Evolutionary conservation across 1,284 basidiomycete species (phyloP), one percentile per base, ranked within the genome.

Genomic region (Phylloporus gajari): DNA sequence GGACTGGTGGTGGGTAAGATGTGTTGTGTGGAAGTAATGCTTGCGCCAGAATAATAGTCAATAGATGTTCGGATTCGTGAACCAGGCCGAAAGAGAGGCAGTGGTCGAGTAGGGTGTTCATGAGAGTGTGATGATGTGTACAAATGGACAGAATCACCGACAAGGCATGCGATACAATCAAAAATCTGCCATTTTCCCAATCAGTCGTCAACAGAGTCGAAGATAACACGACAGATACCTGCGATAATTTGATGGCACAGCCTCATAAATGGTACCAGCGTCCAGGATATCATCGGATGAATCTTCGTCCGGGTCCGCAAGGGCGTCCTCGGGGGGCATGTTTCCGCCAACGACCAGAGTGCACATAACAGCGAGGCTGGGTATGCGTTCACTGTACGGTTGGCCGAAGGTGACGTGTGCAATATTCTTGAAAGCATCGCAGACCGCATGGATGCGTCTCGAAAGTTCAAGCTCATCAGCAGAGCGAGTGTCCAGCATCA

Each of bases 341-440:
- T 84, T 82, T 74, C 84, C 75, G 30, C 91, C 91, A 21, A 90
- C 77, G 17, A 87, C 77, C 9, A 82, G 81, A 7, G 88, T 83
- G 68, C 90, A 92, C 68, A 90, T 79, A 23, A 83, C 84, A 32
- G 87, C 84, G 59, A 91, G 82, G 61, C 84, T 82, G 38, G 80
- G 77, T 35, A 86, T 70, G 38, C 77, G 79, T 63, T 71, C 68
- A 69, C 68, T 65, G 68, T 70, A 69, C n/a, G 73, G 44, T 40
- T 72, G 70, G 53, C 78, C 78, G 13, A 82, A 75, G 11, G 81
- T 76, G 27, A 81, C 79, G 64, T 85, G 76, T 5, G 87, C 79
- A 59, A 91, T 78, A 70, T 90, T 88, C 67, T 82, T 84, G 79
- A 90, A 91, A 61, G 86, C 85, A 73, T 89, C 88, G 30, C 87